A percentile compares a stretch with the other conserved stretches of the same genome.
Evolutionary conservation across 768 basidiomycete genomes (phyloP).

Genomic region (Tephrocybe sp.): DNA sequence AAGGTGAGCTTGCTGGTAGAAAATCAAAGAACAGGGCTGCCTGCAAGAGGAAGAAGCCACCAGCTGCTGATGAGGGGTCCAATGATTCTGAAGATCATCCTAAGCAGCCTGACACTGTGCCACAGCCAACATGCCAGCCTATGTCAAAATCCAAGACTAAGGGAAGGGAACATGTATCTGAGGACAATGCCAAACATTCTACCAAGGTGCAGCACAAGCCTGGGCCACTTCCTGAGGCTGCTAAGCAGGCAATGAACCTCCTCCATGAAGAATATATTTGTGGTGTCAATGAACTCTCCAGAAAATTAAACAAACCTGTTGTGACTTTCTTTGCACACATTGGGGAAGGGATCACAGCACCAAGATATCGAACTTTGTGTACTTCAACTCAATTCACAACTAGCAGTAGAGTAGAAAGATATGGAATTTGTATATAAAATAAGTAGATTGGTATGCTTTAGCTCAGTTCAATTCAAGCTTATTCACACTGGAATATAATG

Average conservation of each 20-base stretch:
- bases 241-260: background rate
- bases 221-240: constrained; percentile 4
- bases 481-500: too few species aligned
- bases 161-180: background rate
- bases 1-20: too few species aligned
- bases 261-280: background rate
- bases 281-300: background rate
- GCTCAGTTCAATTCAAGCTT: too few species aligned
- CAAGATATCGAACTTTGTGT: background rate
- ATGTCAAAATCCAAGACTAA: background rate
- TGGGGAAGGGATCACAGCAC: background rate
- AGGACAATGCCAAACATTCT: background rate
- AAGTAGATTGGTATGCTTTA: too few species aligned
- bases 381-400: too few species aligned
- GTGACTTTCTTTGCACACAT: background rate
- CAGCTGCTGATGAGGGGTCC: too few species aligned
- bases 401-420: too few species aligned
- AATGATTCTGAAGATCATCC: too few species aligned
- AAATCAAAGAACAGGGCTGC: background rate
- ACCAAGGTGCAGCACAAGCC: background rate
- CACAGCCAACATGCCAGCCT: background rate
- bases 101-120: too few species aligned
- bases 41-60: too few species aligned
- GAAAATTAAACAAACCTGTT: background rate
- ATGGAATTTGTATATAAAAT: too few species aligned